Evolutionary conservation across 129 eudicot species (phyloP).

Genomic region (Centella asiatica): DNA sequence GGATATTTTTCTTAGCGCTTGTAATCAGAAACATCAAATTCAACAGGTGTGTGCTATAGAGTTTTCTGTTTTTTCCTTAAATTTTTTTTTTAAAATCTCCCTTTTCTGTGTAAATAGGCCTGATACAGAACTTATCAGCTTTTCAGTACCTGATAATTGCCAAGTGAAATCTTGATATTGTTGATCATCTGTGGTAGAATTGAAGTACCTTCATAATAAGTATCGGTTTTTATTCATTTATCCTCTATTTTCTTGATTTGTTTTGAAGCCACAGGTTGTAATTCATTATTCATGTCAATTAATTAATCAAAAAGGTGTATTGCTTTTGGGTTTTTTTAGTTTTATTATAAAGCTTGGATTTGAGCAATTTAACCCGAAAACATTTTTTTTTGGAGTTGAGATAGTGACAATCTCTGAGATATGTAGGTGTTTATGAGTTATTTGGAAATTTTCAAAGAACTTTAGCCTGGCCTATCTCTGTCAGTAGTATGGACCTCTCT

Average conservation of each 20-base stretch:
- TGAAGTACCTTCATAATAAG: conserved; percentile 6
- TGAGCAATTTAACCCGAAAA: background rate
- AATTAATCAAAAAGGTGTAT: conserved; percentile 15
- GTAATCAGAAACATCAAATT: conserved; percentile 12
- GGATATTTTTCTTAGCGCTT: conserved; percentile 58
- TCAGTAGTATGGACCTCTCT: conserved; percentile 3
- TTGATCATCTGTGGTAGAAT: conserved; percentile 19
- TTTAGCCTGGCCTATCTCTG: conserved; percentile 14
- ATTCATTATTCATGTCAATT: conserved; percentile 9
- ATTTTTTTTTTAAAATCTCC: background rate
- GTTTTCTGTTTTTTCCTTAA: conserved; percentile 7
- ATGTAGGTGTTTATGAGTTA: conserved; percentile 15
- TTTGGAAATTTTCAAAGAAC: conserved; percentile 5
- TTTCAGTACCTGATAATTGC: conserved; percentile 14
- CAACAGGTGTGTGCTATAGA: conserved; percentile 46
- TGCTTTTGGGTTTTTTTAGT: conserved; percentile 5
- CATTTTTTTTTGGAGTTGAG: conserved; percentile 9
- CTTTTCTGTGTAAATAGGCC: conserved; percentile 52
- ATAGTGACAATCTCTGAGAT: conserved; percentile 32
- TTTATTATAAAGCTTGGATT: background rate
- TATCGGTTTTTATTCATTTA: conserved; percentile 6
- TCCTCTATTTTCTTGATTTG: conserved; percentile 2
- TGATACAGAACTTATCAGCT: conserved; percentile 22
- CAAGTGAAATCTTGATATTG: background rate
- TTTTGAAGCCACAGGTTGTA: conserved; percentile 12